Evolutionary conservation across 1,139 yeast species (phyloP), one percentile per base, ranked within the genome.

Genomic region (Chernovozyma aurita): DNA sequence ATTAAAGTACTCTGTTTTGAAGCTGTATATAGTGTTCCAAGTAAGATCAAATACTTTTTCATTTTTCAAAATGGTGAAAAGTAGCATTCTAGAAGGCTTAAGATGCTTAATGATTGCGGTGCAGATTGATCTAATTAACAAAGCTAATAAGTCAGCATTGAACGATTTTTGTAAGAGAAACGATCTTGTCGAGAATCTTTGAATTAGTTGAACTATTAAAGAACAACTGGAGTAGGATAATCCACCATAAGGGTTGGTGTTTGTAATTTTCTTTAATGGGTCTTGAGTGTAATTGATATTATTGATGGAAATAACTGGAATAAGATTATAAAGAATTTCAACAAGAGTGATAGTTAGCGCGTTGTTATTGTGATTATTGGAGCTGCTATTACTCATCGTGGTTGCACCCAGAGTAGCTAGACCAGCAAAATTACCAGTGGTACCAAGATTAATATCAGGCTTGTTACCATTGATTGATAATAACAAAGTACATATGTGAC

Each of bases 161-260:
- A 62, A 52, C n/a, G 70, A 56, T 32, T 61, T 61, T 9, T 67
- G 74, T 11, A 63, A 49, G 28, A 80, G 50, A 41, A 73, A 70
- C 2, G 55, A 46, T 18, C 63, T 55, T 6, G 65, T 50, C 1
- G 82, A 66, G 35, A 77, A 63, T 33, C 63, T 64, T 2, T 53
- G 47, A 13, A 85, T 53, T 24, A 85, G 54, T 43, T 80, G 82
- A 18, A 78, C 61, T 15, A 88, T 47, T 3, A 78, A 53, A 9
- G 73, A 65, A 18, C 85, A 70, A 0, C 90, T 74, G 13, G 71
- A 65, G 44, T 83, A 82, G 8, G 88, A 78, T 17, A 82, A 44
- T 0, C 80, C 80, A 2, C 75, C 71, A 4, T 53, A 50, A 1
- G 65, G 61, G 24, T 66, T 66, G 8, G 47, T 31, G 42, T 66